Conservation (phyloP, 2,329 filamentous ascomycete species). For the Colletotrichum abscissum region DNA sequence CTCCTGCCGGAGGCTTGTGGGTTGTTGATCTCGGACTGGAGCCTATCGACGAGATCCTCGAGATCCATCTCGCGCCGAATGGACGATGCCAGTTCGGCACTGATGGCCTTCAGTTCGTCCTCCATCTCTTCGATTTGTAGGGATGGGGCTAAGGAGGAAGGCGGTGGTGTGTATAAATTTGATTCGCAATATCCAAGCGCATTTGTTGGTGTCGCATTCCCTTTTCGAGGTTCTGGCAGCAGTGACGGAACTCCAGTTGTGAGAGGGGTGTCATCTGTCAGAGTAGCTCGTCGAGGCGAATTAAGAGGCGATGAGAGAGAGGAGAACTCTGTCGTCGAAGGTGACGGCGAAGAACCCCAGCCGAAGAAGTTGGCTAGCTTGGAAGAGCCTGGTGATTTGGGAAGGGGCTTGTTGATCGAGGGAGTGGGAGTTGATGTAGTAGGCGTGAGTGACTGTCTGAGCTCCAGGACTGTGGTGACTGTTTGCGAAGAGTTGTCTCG, state of each 20-base stretch:
- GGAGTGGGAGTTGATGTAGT: conserved; percentile 41
- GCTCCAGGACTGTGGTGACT: conserved; percentile 38
- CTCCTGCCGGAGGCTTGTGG: conserved; percentile 71
- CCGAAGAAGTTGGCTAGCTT: conserved; percentile 64
- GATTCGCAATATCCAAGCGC: conserved; percentile 63
- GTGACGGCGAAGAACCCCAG: conserved; percentile 60
- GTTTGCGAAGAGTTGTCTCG: conserved; percentile 39
- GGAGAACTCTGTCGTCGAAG: conserved; percentile 62
- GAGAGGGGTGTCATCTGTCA: conserved; percentile 52
- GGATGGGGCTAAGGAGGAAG: conserved; percentile 53
- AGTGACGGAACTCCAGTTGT: conserved; percentile 33
- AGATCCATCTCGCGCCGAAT: conserved; percentile 96
- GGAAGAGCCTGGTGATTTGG: conserved; percentile 64
- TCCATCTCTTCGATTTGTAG: conserved; percentile 86
- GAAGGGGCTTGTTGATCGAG: conserved; percentile 64
- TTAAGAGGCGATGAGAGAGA: conserved; percentile 63
- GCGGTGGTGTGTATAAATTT: conserved; percentile 61
- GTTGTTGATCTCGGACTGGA: conserved; percentile 81
- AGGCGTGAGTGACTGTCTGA: conserved; percentile 11
- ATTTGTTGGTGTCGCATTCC: conserved; percentile 54
- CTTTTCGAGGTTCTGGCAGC: conserved; percentile 46
- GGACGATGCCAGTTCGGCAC: conserved; percentile 89
- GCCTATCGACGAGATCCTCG: conserved; percentile 89
- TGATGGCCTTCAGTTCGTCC: conserved; percentile 93
- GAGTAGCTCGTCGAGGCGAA: conserved; percentile 52